These are phyloP conservation scores for Lagenaria siceraria DNA, from an alignment of 306 rosid genomes.

Conservation along the genomic window DNA sequence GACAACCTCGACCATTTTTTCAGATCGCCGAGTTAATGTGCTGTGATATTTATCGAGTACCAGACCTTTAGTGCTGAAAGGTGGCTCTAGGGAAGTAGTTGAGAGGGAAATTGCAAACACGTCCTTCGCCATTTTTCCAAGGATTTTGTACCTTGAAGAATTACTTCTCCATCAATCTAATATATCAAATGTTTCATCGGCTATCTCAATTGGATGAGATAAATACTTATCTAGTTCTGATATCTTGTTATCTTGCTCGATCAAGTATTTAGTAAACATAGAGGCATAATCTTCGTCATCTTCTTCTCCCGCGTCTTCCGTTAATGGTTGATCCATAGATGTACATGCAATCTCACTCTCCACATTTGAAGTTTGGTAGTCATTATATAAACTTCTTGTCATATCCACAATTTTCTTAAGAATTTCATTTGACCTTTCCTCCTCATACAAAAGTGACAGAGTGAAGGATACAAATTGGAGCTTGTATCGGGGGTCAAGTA, in stretches of 20 bases:
- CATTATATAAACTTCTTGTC: too few relatives aligned
- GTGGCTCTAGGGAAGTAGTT: background rate
- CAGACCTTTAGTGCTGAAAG: background rate
- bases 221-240: background rate
- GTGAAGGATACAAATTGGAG: background rate
- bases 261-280: too few relatives aligned
- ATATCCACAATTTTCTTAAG: too few relatives aligned
- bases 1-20: background rate
- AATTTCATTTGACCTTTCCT: too few relatives aligned
- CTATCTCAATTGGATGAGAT: background rate
- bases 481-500: background rate
- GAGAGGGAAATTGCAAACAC: background rate
- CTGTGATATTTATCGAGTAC: background rate
- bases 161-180: conserved; percentile 5
- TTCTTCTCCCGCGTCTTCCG: too few relatives aligned
- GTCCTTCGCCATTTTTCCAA: background rate
- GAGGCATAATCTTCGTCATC: too few relatives aligned
- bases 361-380: too few relatives aligned
- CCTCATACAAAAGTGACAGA: too few relatives aligned
- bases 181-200: background rate
- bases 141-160: background rate
- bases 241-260: background rate
- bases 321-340: too few relatives aligned
- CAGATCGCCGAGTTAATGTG: background rate
- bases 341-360: too few relatives aligned